These are phyloP conservation scores for Marsdenia floribunda DNA, from an alignment of 257 asterid genomes.

Conservation along the genomic window DNA sequence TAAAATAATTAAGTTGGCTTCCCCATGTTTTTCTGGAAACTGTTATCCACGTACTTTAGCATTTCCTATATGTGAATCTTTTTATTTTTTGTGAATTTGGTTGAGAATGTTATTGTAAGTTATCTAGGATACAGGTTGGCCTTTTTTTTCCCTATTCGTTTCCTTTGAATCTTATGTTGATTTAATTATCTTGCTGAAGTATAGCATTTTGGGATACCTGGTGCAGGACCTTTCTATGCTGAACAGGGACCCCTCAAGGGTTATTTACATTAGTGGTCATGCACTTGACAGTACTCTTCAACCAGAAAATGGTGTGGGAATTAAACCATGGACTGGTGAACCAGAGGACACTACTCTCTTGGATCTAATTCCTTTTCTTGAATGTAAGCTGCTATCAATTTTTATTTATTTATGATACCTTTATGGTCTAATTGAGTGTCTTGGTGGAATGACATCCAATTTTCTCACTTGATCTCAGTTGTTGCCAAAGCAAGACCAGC, in stretches of 20 bases:
- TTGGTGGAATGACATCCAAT: conserved; percentile 12
- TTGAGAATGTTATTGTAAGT: not conserved
- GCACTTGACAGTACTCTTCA: conserved; percentile 81
- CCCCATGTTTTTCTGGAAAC: not conserved
- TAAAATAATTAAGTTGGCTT: not conserved
- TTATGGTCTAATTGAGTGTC: not conserved
- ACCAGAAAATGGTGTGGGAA: conserved; percentile 59
- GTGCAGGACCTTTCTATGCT: conserved; percentile 80
- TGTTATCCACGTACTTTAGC: not conserved
- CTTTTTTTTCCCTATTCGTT: not conserved
- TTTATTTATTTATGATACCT: not conserved
- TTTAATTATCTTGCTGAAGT: not conserved
- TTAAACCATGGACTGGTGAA: conserved; percentile 81
- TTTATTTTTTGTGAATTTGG: not conserved
- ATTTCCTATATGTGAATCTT: not conserved
- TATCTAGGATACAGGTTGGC: not conserved
- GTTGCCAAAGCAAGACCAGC: conserved; percentile 69
- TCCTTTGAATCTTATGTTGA: not conserved
- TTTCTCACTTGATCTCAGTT: conserved; percentile 43
- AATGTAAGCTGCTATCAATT: conserved; percentile 48
- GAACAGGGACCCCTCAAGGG: conserved; percentile 76
- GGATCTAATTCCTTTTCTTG: conserved; percentile 88
- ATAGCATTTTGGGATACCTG: conserved; percentile 11
- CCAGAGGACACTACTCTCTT: conserved; percentile 74
- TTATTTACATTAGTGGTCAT: conserved; percentile 68